Conservation (phyloP, 2,329 filamentous ascomycete genomes). For the Ascochyta koolunga region DNA sequence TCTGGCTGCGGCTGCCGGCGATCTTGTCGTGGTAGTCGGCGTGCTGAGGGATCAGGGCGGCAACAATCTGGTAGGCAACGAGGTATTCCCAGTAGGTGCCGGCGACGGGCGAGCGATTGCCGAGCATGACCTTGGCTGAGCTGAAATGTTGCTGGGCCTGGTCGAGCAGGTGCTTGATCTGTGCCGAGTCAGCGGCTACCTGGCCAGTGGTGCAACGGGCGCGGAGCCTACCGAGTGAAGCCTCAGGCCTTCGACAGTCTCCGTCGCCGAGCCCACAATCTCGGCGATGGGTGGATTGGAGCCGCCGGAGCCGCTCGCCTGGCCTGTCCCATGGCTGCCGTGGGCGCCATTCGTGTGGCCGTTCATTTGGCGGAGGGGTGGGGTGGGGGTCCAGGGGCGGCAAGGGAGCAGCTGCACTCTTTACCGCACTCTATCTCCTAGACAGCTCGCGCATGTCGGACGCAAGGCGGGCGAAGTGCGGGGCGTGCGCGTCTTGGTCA, state of each 20-base stretch:
- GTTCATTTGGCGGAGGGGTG: slow-evolving; percentile 38
- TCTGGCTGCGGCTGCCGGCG: slow-evolving; percentile 59
- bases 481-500: slow-evolving; percentile 15
- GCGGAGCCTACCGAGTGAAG: slow-evolving; percentile 33
- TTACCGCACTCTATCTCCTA: slow-evolving; percentile 35
- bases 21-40: slow-evolving; percentile 71
- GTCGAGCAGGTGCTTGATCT: slow-evolving; percentile 51
- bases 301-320: slow-evolving; percentile 27
- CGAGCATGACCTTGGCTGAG: slow-evolving; percentile 60
- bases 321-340: slow-evolving; percentile 31
- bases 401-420: slow-evolving; percentile 49
- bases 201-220: neutral
- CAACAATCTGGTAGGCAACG: slow-evolving; percentile 76
- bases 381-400: slow-evolving; percentile 38
- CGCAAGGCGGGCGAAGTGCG: slow-evolving; percentile 6
- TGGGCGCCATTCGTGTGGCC: slow-evolving; percentile 34
- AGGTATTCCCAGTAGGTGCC: slow-evolving; percentile 84
- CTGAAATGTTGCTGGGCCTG: slow-evolving; percentile 50
- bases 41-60: slow-evolving; percentile 77
- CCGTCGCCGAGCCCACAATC: slow-evolving; percentile 49
- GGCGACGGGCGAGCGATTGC: slow-evolving; percentile 62
- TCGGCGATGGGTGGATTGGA: slow-evolving; percentile 51
- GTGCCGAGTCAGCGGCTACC: slow-evolving; percentile 21
- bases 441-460: slow-evolving; percentile 34
- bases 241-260: slow-evolving; percentile 41